Evolutionary conservation across 2,329 filamentous ascomycete species (phyloP), one percentile per base, ranked within the genome.

Genomic region (Lasiodiplodia sp.): DNA sequence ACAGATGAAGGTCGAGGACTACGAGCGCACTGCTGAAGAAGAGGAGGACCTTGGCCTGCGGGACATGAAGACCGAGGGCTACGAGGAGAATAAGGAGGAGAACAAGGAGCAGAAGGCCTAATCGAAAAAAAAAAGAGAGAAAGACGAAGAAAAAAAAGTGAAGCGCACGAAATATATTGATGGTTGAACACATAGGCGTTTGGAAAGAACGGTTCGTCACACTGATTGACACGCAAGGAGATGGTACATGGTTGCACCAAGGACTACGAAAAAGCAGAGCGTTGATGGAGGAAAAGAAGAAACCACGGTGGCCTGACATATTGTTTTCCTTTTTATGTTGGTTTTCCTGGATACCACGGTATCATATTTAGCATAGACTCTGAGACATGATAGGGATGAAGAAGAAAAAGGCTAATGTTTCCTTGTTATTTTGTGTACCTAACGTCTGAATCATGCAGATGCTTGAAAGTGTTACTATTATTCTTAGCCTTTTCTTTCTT

Each of bases 61-160:
- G 69, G 96, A 99, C 77, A 99, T 99, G 90, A 96, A 95, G 86
- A 89, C 90, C 0, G 94, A 98, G 79, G 90, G 89, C 0, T 98
- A 99, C 76, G 72, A 69, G 65, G 44, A 69, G 49, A 40, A 34
- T 34, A 44, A 55, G 12, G 72, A 74, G 67, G 73, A 75, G 18
- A 47, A 28, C 14, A 37, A 51, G 18, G 28, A 67, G 40, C 44
- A 67, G 52, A 11, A 66, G 53, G 18, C 57, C n/a, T 23, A n/a
- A 7, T 28, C 18, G n/a, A 18, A 25, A 10, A 53, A 14, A 10
- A 37, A 40, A n/a, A 12, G 16, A 28, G 8, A 47, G 8, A 7
- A 3, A 47, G 11, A 31, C 18, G 11, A 14, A 62, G 28, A 4
- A 25, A 28, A 62, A 28, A 62, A 49, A 12, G 40, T 11, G 10